A percentile compares a stretch with the other conserved stretches of the same genome.
Conservation (phyloP, 768 basidiomycete species). For the Amanita polypyramis region DNA sequence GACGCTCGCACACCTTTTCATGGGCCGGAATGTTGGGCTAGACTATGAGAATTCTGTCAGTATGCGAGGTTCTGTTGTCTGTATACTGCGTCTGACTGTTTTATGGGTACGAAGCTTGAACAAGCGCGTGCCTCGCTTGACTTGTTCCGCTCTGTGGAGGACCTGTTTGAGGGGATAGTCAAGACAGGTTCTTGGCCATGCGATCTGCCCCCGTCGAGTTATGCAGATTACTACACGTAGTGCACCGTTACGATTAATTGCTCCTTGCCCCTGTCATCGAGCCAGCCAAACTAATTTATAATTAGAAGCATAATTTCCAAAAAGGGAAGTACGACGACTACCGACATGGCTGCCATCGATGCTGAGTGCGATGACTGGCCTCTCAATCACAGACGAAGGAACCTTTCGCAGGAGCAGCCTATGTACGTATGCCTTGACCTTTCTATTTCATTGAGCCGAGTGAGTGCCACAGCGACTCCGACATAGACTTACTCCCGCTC, state of each 20-base stretch:
- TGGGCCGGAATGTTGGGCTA: slow-evolving; percentile 33
- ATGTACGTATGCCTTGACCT: not conserved
- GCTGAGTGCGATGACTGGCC: slow-evolving; percentile 6
- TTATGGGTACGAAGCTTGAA: slow-evolving; percentile 29
- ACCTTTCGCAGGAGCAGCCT: not conserved
- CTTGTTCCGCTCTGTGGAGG: slow-evolving; percentile 40
- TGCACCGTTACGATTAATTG: slow-evolving; percentile 2
- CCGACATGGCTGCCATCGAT: slow-evolving; percentile 3
- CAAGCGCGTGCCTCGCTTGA: slow-evolving; percentile 39
- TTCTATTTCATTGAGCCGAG: not conserved
- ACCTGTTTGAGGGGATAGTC: slow-evolving; percentile 36
- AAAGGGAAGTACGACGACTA: not conserved
- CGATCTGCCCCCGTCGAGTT: slow-evolving; percentile 27
- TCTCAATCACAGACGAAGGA: not conserved
- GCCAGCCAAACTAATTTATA: not conserved
- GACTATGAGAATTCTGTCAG: slow-evolving; percentile 38
- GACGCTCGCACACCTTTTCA: slow-evolving; percentile 32
- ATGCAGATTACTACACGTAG: slow-evolving; percentile 24
- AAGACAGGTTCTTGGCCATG: slow-evolving; percentile 40
- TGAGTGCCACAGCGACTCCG: slow-evolving; percentile 13
- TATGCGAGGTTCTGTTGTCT: slow-evolving; percentile 8
- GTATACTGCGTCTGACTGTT: slow-evolving; percentile 5
- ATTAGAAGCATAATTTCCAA: not conserved
- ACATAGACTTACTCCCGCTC: slow-evolving; percentile 34
- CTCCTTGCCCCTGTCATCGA: not conserved